Evolutionary conservation across 179 eudicot species (phyloP), one percentile per base, ranked within the genome.

Genomic region (Heliamphora pulchella): DNA sequence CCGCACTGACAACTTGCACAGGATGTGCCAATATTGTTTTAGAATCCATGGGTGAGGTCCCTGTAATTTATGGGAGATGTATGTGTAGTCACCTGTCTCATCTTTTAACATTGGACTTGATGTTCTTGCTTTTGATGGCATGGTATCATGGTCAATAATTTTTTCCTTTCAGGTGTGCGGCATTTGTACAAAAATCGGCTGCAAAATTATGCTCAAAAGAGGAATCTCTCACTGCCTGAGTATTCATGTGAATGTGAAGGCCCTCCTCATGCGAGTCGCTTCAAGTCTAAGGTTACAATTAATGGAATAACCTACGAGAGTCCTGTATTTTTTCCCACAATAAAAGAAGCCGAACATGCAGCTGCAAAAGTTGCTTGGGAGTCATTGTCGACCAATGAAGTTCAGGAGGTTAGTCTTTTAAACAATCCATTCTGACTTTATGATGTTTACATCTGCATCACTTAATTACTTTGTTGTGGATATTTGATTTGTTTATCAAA

Each of bases 281-380:
- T 91, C 74, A 93, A 79, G 89, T 83, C 87, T 31, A 90, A 76
- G 82, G 98, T 95, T 43, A 83, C 80, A 1, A 3, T 95, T 15
- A 88, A 85, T 57, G 98, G 89, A 46, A 87, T 85, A 78, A 84
- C 81, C 5, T 89, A 85, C 80, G 92, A 77, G 79, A 78, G 92
- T 69, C 74, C 68, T 46, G 90, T 85, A 22, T 87, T 79, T 80
- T 89, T 81, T 79, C 17, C 83, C 18, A 93, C 97, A n/a, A 0
- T 92, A 39, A 93, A 90, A 86, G 94, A 93, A 72, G 94, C 98
- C 71, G 97, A 95, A 82, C 91, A 90, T 80, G 93, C 96, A 75
- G 98, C 96, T 59, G 98, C 98, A 41, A 91, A 90, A 89, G 80
- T 83, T 75, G 97, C 97, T 53, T 80, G 88, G 80, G 84, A 80